Conservation (phyloP, 495 filamentous ascomycete species). For the Neurospora pannonica region DNA sequence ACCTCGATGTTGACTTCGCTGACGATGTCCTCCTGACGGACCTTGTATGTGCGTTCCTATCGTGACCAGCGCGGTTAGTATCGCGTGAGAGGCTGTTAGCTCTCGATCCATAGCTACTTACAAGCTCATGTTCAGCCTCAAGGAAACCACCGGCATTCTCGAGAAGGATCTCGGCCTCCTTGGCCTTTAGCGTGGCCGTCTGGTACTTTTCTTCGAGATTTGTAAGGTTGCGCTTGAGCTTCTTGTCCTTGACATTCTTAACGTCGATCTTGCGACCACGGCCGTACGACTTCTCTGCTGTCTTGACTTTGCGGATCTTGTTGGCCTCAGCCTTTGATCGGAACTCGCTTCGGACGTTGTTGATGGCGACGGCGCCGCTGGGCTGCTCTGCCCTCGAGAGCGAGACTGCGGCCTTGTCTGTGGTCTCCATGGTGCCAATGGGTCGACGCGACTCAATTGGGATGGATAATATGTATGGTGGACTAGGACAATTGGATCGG, state of each 20-base stretch:
- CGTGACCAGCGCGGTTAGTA: neutral
- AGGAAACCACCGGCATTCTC: slow-evolving; percentile 82
- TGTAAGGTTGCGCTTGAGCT: slow-evolving; percentile 70
- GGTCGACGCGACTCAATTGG: neutral
- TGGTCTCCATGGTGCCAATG: slow-evolving; percentile 15
- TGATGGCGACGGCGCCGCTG: slow-evolving; percentile 39
- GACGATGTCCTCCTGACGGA: slow-evolving; percentile 80
- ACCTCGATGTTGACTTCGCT: slow-evolving; percentile 66
- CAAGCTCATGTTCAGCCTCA: slow-evolving; percentile 74
- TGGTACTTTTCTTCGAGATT: slow-evolving; percentile 73
- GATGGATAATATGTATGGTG: neutral
- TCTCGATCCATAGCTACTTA: neutral
- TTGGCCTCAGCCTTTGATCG: slow-evolving; percentile 31
- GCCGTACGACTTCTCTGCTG: slow-evolving; percentile 74
- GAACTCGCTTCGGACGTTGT: slow-evolving; percentile 35
- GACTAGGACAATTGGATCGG: neutral
- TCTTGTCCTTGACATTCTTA: slow-evolving; percentile 65
- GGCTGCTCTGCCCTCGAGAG: slow-evolving; percentile 13
- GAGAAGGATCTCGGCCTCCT: slow-evolving; percentile 90
- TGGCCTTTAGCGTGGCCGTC: slow-evolving; percentile 67
- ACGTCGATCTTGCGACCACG: slow-evolving; percentile 62
- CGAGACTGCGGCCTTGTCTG: slow-evolving; percentile 11
- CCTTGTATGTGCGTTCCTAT: slow-evolving; percentile 74
- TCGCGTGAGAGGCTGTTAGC: neutral
- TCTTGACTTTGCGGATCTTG: slow-evolving; percentile 35